Evolutionary conservation across 2,329 filamentous ascomycete genomes (phyloP).

Genomic region (Botrytis cinerea): DNA sequence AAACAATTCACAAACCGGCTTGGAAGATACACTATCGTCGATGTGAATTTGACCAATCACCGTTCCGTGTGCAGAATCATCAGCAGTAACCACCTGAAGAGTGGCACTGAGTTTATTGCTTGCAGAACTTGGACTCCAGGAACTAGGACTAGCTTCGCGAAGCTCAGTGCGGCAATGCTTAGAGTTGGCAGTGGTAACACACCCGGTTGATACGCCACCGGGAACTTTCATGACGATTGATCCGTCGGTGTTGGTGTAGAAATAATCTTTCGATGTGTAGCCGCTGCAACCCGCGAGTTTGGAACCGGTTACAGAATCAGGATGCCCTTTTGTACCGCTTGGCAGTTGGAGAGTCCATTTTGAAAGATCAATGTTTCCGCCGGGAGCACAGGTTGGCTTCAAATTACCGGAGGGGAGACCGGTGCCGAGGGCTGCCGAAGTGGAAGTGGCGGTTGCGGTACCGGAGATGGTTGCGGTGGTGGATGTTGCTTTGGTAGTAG

Average conservation of each 20-base stretch:
- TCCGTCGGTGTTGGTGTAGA: slow-evolving; percentile 43
- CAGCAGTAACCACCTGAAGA: slow-evolving; percentile 40
- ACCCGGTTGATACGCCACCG: slow-evolving; percentile 41
- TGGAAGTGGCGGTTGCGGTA: not conserved
- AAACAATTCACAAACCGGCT: slow-evolving; percentile 47
- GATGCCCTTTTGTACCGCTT: slow-evolving; percentile 39
- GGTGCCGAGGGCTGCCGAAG: not conserved
- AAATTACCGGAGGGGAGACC: slow-evolving; percentile 1
- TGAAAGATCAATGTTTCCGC: slow-evolving; percentile 43
- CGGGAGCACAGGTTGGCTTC: slow-evolving; percentile 31
- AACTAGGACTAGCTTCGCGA: slow-evolving; percentile 43
- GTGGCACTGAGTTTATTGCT: slow-evolving; percentile 43
- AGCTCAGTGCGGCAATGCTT: slow-evolving; percentile 48
- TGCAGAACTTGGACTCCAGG: slow-evolving; percentile 42
- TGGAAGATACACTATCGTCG: slow-evolving; percentile 43
- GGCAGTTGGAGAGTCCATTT: slow-evolving; percentile 46
- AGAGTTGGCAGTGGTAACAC: slow-evolving; percentile 46
- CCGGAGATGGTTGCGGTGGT: not conserved
- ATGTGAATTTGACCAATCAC: slow-evolving; percentile 47
- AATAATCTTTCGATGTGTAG: slow-evolving; percentile 42
- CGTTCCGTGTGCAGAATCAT: slow-evolving; percentile 43
- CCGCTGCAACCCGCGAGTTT: slow-evolving; percentile 44
- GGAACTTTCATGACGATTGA: slow-evolving; percentile 46
- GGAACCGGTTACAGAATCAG: slow-evolving; percentile 39
- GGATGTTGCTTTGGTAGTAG: not conserved